phyloP scores from a whole-genome alignment of 768 basidiomycete species.

The Vararia minispora region DNA sequence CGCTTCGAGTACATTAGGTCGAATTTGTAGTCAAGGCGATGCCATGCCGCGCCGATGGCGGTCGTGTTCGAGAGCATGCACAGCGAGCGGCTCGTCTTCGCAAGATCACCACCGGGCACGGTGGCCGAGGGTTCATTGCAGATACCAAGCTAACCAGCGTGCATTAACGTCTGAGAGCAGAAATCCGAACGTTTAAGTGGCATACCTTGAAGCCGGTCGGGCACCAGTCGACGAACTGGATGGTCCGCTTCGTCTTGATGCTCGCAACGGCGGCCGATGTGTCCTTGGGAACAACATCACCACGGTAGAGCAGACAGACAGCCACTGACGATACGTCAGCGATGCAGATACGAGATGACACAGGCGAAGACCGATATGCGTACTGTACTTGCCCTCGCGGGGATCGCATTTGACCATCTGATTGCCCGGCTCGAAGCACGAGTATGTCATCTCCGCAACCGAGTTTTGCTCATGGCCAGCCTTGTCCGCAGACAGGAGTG shows the following conservation, averaged over 20 bases:
- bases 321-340: constrained; percentile 48
- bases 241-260: constrained; percentile 96
- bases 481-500: constrained; percentile 91
- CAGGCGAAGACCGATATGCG: constrained; percentile 19
- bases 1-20: constrained; percentile 96
- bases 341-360: neutral
- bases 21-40: constrained; percentile 94
- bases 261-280: constrained; percentile 84
- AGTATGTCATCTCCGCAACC: constrained; percentile 96
- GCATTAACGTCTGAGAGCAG: neutral
- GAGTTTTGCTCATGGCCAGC: constrained; percentile 95
- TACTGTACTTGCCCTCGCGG: constrained; percentile 96
- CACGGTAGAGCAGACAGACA: constrained; percentile 85
- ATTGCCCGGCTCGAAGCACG: constrained; percentile 93
- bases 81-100: constrained; percentile 85
- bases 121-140: constrained; percentile 92
- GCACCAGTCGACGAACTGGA: constrained; percentile 98
- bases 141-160: constrained; percentile 61
- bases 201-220: constrained; percentile 88
- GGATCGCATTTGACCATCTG: constrained; percentile 98
- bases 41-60: constrained; percentile 92
- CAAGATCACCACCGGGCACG: constrained; percentile 91
- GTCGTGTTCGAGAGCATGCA: constrained; percentile 98
- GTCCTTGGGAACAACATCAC: constrained; percentile 96
- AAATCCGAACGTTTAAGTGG: too few relatives aligned